Conservation (phyloP, 257 asterid genomes). For the Fraxinus pennsylvanica region DNA sequence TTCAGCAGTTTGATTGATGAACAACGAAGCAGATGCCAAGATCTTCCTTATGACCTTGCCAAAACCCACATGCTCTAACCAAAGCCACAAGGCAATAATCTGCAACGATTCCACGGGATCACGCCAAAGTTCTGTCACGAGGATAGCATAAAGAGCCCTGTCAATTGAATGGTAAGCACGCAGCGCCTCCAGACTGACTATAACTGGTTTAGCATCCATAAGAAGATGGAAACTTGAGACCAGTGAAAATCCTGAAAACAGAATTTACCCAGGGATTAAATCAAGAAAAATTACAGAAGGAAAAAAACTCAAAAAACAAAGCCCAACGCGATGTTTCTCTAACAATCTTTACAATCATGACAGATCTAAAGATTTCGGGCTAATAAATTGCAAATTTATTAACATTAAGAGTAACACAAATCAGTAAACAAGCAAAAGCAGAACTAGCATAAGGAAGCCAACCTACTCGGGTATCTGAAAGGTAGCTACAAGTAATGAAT, state of each 20-base stretch:
- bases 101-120: conserved; percentile 52
- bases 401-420: not conserved
- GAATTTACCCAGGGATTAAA: conserved; percentile 7
- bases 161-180: conserved; percentile 43
- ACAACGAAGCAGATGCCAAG: conserved; percentile 28
- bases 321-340: conserved; percentile 4
- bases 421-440: conserved; percentile 1
- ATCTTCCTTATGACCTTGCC: conserved; percentile 34
- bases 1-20: conserved; percentile 45
- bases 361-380: conserved; percentile 4
- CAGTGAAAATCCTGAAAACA: conserved; percentile 38
- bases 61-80: conserved; percentile 48
- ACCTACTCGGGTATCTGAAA: not conserved
- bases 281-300: not conserved
- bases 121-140: conserved; percentile 49
- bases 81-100: conserved; percentile 58
- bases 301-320: conserved; percentile 5
- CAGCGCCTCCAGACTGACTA: conserved; percentile 35
- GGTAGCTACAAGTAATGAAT: conserved; percentile 1
- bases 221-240: not conserved
- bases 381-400: too few species aligned
- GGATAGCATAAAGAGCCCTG: conserved; percentile 50
- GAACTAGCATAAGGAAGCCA: not conserved
- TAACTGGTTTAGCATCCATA: conserved; percentile 32
- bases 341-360: not conserved